Evolutionary conservation across 1,139 yeast species (phyloP).

Genomic region (Lodderomyces beijingensis): DNA sequence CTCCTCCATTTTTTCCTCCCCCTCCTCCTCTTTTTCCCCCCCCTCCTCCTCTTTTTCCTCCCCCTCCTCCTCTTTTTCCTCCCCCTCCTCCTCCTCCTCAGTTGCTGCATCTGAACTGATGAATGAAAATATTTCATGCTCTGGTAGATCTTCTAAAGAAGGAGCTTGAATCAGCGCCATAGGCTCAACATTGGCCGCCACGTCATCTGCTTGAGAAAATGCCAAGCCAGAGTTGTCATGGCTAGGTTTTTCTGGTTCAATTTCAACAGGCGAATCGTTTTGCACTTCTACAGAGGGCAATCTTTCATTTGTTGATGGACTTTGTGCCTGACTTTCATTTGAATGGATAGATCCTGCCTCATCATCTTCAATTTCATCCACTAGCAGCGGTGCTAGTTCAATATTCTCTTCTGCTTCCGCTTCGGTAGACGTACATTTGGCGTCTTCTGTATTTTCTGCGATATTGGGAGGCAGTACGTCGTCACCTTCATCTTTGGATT

Average conservation of each 20-base stretch:
- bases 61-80: slow-evolving; percentile 1
- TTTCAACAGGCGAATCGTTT: too few species aligned
- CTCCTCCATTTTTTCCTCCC: background rate
- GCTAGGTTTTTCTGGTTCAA: too few species aligned
- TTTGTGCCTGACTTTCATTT: background rate
- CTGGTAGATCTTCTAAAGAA: too few species aligned
- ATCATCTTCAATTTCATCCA: background rate
- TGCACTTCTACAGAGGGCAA: too few species aligned
- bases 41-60: background rate
- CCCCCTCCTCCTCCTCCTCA: slow-evolving; percentile 1
- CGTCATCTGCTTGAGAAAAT: background rate
- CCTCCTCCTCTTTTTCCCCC: slow-evolving; percentile 7
- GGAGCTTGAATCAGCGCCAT: too few species aligned
- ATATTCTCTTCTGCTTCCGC: background rate
- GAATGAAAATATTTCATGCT: too few species aligned
- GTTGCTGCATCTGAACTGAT: too few species aligned
- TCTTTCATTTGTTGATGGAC: too few species aligned
- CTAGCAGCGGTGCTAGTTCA: too few species aligned
- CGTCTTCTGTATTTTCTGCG: background rate
- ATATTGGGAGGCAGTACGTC: too few species aligned
- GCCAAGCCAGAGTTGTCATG: background rate
- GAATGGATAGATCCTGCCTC: background rate
- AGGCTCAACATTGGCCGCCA: background rate
- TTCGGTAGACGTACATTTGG: background rate
- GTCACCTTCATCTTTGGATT: too few species aligned